Percentiles rank a stretch among this genome's conserved stretches.
Evolutionary conservation across 2,329 filamentous ascomycete species (phyloP).

Genomic region (Aspergillus fumigatus): DNA sequence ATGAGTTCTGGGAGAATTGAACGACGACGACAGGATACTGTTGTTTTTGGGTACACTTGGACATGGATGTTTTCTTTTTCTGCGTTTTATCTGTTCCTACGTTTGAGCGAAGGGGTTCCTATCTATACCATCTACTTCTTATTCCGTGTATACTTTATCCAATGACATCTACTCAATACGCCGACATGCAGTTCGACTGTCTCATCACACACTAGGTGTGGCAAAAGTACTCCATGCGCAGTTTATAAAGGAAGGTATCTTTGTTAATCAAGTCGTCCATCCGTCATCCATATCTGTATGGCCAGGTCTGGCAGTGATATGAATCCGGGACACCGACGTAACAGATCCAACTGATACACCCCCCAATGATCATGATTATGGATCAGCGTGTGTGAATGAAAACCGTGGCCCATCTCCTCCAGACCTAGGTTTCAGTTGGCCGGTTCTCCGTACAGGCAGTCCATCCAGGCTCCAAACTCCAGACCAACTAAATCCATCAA

Average conservation of each 20-base stretch:
- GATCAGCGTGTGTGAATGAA: too few relatives aligned
- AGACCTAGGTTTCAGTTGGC: too few relatives aligned
- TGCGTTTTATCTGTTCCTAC: conserved; percentile 4
- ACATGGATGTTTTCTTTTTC: not conserved
- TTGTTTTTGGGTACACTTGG: not conserved
- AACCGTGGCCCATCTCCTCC: too few relatives aligned
- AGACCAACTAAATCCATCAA: too few relatives aligned
- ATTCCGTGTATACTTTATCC: conserved; percentile 1
- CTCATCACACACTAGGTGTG: not conserved
- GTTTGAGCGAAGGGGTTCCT: conserved; percentile 11
- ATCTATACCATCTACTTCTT: conserved; percentile 1
- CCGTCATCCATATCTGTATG: too few relatives aligned
- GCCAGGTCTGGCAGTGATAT: too few relatives aligned
- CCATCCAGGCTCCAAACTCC: too few relatives aligned
- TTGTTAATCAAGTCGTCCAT: too few relatives aligned
- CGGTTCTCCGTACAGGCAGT: too few relatives aligned
- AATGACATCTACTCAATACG: not conserved
- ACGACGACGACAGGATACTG: not conserved
- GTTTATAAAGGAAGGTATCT: not conserved
- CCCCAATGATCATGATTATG: too few relatives aligned
- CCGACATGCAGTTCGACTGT: not conserved
- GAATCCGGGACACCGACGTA: too few relatives aligned
- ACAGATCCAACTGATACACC: too few relatives aligned
- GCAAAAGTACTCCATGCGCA: not conserved
- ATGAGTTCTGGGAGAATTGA: not conserved